Evolutionary conservation across 148 eudicot genomes (phyloP), one percentile per base, ranked within the genome.

Genomic region (Linanthus parryae): DNA sequence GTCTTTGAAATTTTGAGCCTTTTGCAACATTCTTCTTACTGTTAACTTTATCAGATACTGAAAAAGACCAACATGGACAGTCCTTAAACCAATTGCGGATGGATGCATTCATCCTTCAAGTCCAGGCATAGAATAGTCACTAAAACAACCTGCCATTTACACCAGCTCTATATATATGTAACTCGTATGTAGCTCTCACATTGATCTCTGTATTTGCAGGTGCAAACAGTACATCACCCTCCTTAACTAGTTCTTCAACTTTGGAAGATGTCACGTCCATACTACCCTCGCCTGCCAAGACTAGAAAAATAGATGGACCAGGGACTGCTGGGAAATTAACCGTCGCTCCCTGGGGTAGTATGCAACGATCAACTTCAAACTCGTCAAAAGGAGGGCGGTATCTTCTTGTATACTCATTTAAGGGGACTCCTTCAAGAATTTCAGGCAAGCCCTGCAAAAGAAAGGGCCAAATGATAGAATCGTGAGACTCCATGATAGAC

Each of bases 341-440:
- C 3, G 76, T 62, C 31, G 56, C 52, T 20, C 71, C 83, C 48
- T 52, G 54, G 3, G 80, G 67, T 7, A 92, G 78, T 31, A 69
- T 49, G 42, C 96, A 92, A 7, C 58, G 78, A 42, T 87, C 98
- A 10, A 92, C 90, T 73, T 92, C 98, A 54, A 87, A 92, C 68
- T 92, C 98, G 53, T 92, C 90, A 48, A 87, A 88, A 18, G 83
- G 84, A 44, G 96, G 94, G 11, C 63, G 59, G 65, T 84, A 92
- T 68, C 78, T 84, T 56, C 62, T 80, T 7, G 72, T 78, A 49
- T 71, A 70, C n/a, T 73, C 67, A 44, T 79, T 82, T 25, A 79
- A 48, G 13, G 67, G 54, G 31, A 66, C 64, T 2, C 98, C 98
- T 50, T 68, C 54, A 23, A 84, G 63, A 26, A 79, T 76, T 37